Conservation (phyloP, 345 rosid species). For the Bruguiera parviflora region DNA sequence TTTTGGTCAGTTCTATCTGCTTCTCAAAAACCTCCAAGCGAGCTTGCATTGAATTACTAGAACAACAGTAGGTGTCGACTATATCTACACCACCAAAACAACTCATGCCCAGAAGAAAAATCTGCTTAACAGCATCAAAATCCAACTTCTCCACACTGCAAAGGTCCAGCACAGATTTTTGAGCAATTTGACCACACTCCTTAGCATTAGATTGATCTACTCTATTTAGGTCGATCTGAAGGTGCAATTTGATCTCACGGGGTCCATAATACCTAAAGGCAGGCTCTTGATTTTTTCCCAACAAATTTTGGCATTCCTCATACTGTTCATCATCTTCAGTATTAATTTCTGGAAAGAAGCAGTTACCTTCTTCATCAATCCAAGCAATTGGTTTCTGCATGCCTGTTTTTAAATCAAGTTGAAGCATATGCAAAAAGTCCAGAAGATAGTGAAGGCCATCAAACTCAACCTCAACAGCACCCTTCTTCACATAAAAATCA, state of each 20-base stretch:
- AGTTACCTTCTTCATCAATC: constrained; percentile 75
- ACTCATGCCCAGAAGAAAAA: constrained; percentile 52
- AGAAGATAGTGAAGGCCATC: constrained; percentile 48
- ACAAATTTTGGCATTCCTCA: too few species aligned
- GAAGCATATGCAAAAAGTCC: constrained; percentile 82
- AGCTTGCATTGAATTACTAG: constrained; percentile 39
- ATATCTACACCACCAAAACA: constrained; percentile 41
- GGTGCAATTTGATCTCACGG: constrained; percentile 69
- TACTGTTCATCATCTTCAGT: constrained; percentile 31
- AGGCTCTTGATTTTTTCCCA: too few species aligned
- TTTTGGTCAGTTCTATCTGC: constrained; percentile 64
- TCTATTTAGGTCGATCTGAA: constrained; percentile 73
- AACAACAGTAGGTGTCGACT: constrained; percentile 42
- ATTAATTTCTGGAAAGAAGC: constrained; percentile 77
- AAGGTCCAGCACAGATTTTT: neutral
- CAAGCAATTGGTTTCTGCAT: constrained; percentile 70
- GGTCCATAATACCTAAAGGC: constrained; percentile 20
- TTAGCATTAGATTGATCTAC: constrained; percentile 42
- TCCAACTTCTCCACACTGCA: constrained; percentile 33
- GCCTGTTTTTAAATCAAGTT: constrained; percentile 63
- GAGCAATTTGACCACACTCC: constrained; percentile 6
- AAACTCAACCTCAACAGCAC: constrained; percentile 51
- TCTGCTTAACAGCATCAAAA: constrained; percentile 39
- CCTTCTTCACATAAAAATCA: constrained; percentile 62
- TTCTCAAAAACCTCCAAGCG: constrained; percentile 68